These are phyloP conservation scores for Osmanthus fragrans DNA, from an alignment of 257 asterid genomes.

Conservation along the genomic window DNA sequence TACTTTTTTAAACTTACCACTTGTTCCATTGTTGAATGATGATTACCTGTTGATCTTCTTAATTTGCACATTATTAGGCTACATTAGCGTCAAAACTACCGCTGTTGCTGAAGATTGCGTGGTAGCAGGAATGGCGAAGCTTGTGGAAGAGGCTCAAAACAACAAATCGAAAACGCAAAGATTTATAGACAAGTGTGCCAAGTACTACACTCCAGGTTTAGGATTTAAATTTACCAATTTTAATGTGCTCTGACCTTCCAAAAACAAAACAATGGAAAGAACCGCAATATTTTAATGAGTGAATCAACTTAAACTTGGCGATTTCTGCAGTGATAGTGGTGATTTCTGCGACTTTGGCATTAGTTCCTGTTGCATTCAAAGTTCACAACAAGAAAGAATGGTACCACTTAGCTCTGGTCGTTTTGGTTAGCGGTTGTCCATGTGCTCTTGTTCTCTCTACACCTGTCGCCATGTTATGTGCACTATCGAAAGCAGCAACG, in stretches of 20 bases:
- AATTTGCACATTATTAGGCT: slow-evolving; percentile 44
- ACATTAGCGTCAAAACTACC: slow-evolving; percentile 58
- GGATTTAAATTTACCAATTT: not conserved
- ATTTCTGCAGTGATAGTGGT: slow-evolving; percentile 56
- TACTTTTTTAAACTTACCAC: slow-evolving; percentile 16
- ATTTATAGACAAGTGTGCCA: slow-evolving; percentile 77
- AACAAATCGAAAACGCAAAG: slow-evolving; percentile 72
- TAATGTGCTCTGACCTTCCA: not conserved
- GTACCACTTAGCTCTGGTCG: slow-evolving; percentile 79
- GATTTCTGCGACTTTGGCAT: slow-evolving; percentile 50
- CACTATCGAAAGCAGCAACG: slow-evolving; percentile 76
- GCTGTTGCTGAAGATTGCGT: slow-evolving; percentile 72
- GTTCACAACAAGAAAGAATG: slow-evolving; percentile 51
- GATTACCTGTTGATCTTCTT: not conserved
- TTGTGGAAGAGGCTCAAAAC: slow-evolving; percentile 90
- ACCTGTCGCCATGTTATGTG: slow-evolving; percentile 89
- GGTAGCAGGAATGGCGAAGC: slow-evolving; percentile 81
- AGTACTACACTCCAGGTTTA: slow-evolving; percentile 86
- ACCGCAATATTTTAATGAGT: not conserved
- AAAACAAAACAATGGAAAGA: not conserved
- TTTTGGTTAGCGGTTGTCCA: slow-evolving; percentile 84
- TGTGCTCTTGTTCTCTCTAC: slow-evolving; percentile 88
- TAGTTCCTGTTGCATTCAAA: slow-evolving; percentile 57
- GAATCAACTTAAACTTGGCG: too few relatives aligned
- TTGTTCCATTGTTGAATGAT: not conserved